These are phyloP conservation scores for Kurtzmaniella cleridarum DNA, from an alignment of 805 yeast species.

Conservation along the genomic window DNA sequence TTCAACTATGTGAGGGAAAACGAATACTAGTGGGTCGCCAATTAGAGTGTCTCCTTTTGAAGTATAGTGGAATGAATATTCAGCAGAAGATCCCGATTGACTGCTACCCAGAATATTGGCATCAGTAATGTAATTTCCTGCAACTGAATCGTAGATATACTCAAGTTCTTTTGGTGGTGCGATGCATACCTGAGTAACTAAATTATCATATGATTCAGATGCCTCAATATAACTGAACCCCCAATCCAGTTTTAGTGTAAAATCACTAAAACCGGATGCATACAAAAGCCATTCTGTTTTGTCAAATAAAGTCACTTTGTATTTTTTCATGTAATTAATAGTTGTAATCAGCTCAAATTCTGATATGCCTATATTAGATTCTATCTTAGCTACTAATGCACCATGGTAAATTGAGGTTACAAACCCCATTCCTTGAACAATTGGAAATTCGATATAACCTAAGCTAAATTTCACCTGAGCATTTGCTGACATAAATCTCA, in stretches of 20 bases:
- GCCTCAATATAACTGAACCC: constrained; percentile 21
- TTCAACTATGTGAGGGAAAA: constrained; percentile 61
- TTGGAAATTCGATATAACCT: constrained; percentile 39
- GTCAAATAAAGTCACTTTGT: constrained; percentile 10
- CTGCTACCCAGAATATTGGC: constrained; percentile 34
- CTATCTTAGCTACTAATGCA: constrained; percentile 38
- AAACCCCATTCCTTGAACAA: constrained; percentile 61
- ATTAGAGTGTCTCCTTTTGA: constrained; percentile 42
- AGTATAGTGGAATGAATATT: constrained; percentile 39
- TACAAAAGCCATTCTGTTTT: constrained; percentile 13
- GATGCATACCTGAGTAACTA: constrained; percentile 48
- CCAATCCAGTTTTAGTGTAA: constrained; percentile 27
- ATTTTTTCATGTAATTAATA: constrained; percentile 13
- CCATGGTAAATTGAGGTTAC: constrained; percentile 48
- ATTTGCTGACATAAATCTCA: constrained; percentile 42
- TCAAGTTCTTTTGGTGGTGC: constrained; percentile 24
- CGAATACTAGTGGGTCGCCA: constrained; percentile 47
- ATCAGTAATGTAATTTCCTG: constrained; percentile 55
- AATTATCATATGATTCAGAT: constrained; percentile 26
- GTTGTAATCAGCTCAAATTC: constrained; percentile 31
- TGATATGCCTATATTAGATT: constrained; percentile 42
- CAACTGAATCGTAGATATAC: constrained; percentile 48
- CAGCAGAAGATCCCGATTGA: constrained; percentile 8
- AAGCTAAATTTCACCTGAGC: constrained; percentile 25
- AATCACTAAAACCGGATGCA: constrained; percentile 18